Evolutionary conservation across 2,329 filamentous ascomycete genomes (phyloP), one percentile per base, ranked within the genome.

Genomic region (Pestalotiopsis sp.): DNA sequence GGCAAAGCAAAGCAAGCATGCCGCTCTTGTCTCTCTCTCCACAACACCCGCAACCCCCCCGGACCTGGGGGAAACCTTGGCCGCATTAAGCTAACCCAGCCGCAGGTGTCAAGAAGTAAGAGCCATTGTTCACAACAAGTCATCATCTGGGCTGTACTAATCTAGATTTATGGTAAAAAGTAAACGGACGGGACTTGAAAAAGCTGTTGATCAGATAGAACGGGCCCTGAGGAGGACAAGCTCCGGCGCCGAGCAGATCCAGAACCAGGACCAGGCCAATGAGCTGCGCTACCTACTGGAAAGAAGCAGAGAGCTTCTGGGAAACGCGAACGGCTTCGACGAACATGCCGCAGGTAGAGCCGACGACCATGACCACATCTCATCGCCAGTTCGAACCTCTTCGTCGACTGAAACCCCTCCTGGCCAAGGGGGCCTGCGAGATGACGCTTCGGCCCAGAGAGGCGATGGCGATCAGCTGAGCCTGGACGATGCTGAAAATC

Each of bases 121-220:
- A 73, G 56, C 27, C 59, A 14, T 14, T 13, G 27, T n/a, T 57
- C 12, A 52, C 23, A 36, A 40, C 63, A 12, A 17, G 14, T 17
- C 13, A 17, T 6, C 45, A 57, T n/a, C 40, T 52, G 13, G 45
- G 20, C 23, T 25, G 56, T 45, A 73, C 45, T 52, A 52, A 52
- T 69, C 68, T 61, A 40, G 66, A 38, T 17, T 2, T 66, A 12
- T 52, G 56, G 17, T 2, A n/a, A 52, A 17, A 71, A 93, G 91
- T 78, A 94, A 94, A 79, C 88, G 92, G 56, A 91, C 90, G 17
- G 92, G 92, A 0, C 81, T 93, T 38, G 91, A 93, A 71, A 93
- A 93, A 79, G 91, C 91, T 3, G 86, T 94, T 23, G 89, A 89
- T 74, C 91, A 93, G 75, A 91, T 94, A 70, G 90, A 93, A 75